Percentiles rank a stretch among this genome's conserved stretches.
These are phyloP conservation scores for Beauveria varroae DNA, from an alignment of 2,329 filamentous ascomycete genomes.

Conservation along the genomic window DNA sequence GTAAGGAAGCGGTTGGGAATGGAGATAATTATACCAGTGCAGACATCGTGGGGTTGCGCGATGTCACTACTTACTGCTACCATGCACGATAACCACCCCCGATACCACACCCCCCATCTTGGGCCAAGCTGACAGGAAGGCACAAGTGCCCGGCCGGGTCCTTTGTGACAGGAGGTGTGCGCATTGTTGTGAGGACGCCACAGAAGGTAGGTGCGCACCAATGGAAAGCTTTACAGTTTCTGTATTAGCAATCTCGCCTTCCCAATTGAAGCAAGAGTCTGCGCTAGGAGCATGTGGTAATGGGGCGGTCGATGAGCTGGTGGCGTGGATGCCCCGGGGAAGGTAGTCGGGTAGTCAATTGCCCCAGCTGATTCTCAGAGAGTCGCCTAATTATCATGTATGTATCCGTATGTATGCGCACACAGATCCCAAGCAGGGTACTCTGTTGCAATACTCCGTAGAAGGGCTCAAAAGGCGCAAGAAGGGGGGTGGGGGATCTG, in stretches of 20 bases:
- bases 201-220: not conserved
- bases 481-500: too few relatives aligned
- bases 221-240: not conserved
- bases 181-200: not conserved
- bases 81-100: not conserved
- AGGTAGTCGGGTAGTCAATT: not conserved
- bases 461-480: too few relatives aligned
- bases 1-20: not conserved
- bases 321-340: not conserved
- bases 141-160: not conserved
- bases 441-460: too few relatives aligned
- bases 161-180: not conserved
- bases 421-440: too few relatives aligned
- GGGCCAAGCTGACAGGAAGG: not conserved
- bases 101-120: not conserved
- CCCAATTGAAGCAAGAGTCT: not conserved
- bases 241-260: conserved; percentile 1
- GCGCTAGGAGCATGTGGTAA: not conserved
- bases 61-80: not conserved
- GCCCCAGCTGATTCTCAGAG: conserved; percentile 2
- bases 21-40: not conserved
- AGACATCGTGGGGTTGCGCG: not conserved
- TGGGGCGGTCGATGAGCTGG: not conserved
- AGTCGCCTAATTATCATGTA: not conserved
- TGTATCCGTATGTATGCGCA: too few relatives aligned